Base-by-base conservation (phyloP, 805 yeast genomes). In the Metschnikowia santaceciliae region DNA sequence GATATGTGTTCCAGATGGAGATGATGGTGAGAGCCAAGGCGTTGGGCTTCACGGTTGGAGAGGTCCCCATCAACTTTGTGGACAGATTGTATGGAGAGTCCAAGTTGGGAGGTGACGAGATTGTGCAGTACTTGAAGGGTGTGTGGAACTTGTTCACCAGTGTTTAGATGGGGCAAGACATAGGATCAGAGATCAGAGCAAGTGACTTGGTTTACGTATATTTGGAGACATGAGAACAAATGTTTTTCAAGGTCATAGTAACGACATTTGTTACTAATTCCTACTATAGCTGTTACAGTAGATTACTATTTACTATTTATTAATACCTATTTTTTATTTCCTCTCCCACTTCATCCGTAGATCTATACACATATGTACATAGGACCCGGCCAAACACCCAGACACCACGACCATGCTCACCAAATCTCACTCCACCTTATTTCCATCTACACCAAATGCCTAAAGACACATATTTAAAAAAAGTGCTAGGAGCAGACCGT, bases 1-100 rank as follows among this genome's bases (percentile, higher is more conserved):
- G 92, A 47, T 86, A 86, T 61, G 92, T 86, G 39, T 86, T 86
- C 80, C 92, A 86, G 71, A 86, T 86, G 92, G 92, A 86, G 70
- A 85, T 86, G 90, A 84, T 86, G 81, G 92, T 86, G 22, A 80
- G 92, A 58, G 92, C 92, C 38, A 78, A 88, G 64, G 74, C 84
- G n/a, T 70, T 83, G 65, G 85, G 84, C n/a, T 83, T 78, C 70
- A 75, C 80, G 15, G 84, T 86, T 58, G 91, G 86, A 32, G 92
- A 86, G 66, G 90, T 85, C 32, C 91, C 91, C 45, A 86, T 86
- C 59, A 78, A 82, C 54, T 86, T 86, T 61, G 92, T 86, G 38
- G 92, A 86, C 69, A 78, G 92, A 67, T 74, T 86, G 53, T 86
- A 86, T 60, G 92, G 92, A 44, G 91, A 86, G 67, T 76, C 84